These are phyloP conservation scores for Rhodamnia rubescens DNA, from an alignment of 345 rosid genomes.

Conservation along the genomic window DNA sequence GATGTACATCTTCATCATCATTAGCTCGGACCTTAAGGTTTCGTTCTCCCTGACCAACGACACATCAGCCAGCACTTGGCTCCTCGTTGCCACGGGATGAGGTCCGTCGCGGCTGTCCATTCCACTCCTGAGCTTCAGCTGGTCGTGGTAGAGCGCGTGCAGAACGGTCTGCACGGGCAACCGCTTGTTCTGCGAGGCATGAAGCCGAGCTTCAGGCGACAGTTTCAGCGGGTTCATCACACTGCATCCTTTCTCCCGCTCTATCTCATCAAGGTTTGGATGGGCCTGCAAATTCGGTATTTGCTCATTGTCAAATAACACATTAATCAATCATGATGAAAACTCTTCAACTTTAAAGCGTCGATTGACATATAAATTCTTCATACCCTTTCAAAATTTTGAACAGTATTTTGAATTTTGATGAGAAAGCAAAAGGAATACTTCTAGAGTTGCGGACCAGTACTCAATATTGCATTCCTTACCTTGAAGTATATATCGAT, in stretches of 20 bases:
- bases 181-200: constrained; percentile 90
- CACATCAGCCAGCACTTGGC: constrained; percentile 49
- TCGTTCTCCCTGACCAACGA: constrained; percentile 78
- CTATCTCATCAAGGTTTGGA: constrained; percentile 82
- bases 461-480: not conserved
- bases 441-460: not conserved
- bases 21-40: constrained; percentile 59
- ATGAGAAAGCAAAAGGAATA: not conserved
- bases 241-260: constrained; percentile 78
- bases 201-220: constrained; percentile 76
- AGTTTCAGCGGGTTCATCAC: constrained; percentile 79
- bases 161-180: constrained; percentile 69
- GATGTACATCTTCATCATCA: constrained; percentile 69
- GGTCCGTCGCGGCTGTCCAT: constrained; percentile 6
- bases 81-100: constrained; percentile 33
- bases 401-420: not conserved
- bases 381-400: not conserved
- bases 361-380: not conserved
- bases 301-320: not conserved
- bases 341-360: not conserved
- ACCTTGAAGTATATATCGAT: constrained; percentile 82
- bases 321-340: not conserved
- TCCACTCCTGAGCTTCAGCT: constrained; percentile 62
- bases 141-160: constrained; percentile 74
- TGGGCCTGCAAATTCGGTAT: constrained; percentile 31